Base-by-base conservation (phyloP, 805 yeast genomes). In the Yarrowia sp. region DNA sequence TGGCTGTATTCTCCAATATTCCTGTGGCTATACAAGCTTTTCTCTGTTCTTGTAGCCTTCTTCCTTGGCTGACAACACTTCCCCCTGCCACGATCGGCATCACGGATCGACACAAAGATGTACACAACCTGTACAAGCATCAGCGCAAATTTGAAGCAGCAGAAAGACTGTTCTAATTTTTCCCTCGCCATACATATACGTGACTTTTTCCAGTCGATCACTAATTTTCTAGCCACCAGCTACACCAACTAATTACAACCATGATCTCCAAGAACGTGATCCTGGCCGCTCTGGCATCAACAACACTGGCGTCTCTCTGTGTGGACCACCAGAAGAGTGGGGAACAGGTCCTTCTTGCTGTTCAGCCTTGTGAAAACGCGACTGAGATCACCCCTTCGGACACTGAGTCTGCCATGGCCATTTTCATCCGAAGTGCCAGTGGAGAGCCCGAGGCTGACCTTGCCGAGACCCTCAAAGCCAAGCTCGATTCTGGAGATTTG, bases 181-280 rank as follows among this genome's bases (percentile, higher is more conserved):
- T 13, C 55, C 18, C 15, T 35, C 14, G 39, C 41, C 41, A 48
- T 48, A 48, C 55, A 48, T 48, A 48, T 48, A 48, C 15, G 41
- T 17, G 55, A 33, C 55, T 33, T 48, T 47, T 35, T 48, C 55
- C 55, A 48, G 53, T n/a, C 51, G 51, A 32, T 48, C 41, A 35
- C 38, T 35, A 7, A 17, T 11, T 47, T 11, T 28, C 7, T 14
- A 13, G 39, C n/a, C 38, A 15, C 11, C 51, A 15, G 4, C 36
- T 14, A 31, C 36, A 31, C 35, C 17, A 45, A 32, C 38, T 8
- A 45, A 32, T 8, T 8, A 47, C 38, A 35, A 17, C 32, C 10
- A 48, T 48, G 55, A 33, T 48, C 31, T 35, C 32, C 17, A 48
- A 8, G 13, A 33, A 35, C 55, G 13, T 48, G 32, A 35, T 48